Conservation (phyloP, 73 alveolate genomes). For the Tetrahymena malaccensis region DNA sequence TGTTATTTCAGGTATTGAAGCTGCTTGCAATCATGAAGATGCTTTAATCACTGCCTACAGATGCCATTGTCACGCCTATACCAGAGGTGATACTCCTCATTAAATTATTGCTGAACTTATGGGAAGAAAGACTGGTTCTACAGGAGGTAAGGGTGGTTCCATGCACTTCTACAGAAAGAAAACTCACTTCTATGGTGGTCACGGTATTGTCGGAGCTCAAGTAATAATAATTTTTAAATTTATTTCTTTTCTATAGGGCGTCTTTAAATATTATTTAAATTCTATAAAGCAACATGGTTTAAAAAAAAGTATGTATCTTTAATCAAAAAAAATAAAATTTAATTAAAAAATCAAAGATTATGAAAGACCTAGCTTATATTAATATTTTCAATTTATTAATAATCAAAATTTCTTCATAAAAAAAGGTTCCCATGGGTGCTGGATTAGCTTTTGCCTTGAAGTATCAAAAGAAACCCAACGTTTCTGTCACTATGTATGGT, state of each 20-base stretch:
- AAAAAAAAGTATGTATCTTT: not conserved
- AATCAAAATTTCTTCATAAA: not conserved
- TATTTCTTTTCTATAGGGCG: too few species aligned
- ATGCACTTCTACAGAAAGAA: constrained; percentile 74
- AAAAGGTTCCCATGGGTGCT: constrained; percentile 73
- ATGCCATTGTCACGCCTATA: constrained; percentile 69
- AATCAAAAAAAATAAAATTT: too few species aligned
- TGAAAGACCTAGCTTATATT: not conserved
- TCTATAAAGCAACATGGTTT: too few species aligned
- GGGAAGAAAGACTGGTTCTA: constrained; percentile 72
- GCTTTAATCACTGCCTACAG: constrained; percentile 76
- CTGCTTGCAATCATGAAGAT: constrained; percentile 71
- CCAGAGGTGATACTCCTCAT: constrained; percentile 72
- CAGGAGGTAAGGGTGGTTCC: constrained; percentile 89
- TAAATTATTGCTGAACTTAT: constrained; percentile 76
- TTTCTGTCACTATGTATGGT: constrained; percentile 71
- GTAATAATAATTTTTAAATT: not conserved
- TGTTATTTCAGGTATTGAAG: constrained; percentile 65
- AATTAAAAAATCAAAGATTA: too few species aligned
- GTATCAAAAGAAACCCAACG: constrained; percentile 48
- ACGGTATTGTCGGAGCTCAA: constrained; percentile 81
- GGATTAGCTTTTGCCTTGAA: constrained; percentile 81
- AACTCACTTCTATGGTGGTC: constrained; percentile 78
- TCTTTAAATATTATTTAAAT: too few species aligned
- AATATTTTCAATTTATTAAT: not conserved